A percentile compares a stretch with the other conserved stretches of the same genome.
Evolutionary conservation across 2,329 filamentous ascomycete genomes (phyloP).

Genomic region (Colletotrichum siamense): DNA sequence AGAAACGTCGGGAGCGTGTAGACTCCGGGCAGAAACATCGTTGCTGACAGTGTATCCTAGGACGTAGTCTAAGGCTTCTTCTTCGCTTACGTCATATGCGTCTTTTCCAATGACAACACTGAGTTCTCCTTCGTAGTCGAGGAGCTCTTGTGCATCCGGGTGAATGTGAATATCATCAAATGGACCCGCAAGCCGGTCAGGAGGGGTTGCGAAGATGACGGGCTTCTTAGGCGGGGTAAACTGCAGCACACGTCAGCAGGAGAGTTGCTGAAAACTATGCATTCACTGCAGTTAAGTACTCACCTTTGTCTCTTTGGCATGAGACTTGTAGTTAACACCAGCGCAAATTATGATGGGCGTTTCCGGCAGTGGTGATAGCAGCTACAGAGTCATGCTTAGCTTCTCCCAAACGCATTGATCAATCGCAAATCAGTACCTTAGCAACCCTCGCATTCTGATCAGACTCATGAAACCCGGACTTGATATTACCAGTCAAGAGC

Average conservation of each 20-base stretch:
- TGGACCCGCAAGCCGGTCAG: neutral
- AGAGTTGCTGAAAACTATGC: neutral
- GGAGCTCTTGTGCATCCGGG: neutral
- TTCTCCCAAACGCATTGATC: neutral
- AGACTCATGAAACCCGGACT: neutral
- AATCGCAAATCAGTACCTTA: neutral
- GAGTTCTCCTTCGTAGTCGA: neutral
- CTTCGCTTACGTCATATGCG: slow-evolving; percentile 46
- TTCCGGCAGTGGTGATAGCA: neutral
- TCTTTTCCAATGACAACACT: slow-evolving; percentile 47
- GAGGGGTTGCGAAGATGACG: neutral
- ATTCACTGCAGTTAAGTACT: neutral
- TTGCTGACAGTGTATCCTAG: slow-evolving; percentile 60
- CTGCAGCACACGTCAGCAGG: neutral
- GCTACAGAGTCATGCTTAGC: neutral
- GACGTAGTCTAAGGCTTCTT: slow-evolving; percentile 45
- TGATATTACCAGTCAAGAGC: neutral
- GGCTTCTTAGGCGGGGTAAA: neutral
- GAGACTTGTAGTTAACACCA: neutral
- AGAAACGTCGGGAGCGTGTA: slow-evolving; percentile 52
- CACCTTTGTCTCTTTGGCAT: neutral
- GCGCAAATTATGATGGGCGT: neutral
- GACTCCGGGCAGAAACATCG: slow-evolving; percentile 57
- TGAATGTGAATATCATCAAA: neutral
- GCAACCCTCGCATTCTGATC: neutral